Evolutionary conservation across 1,284 basidiomycete species (phyloP), one percentile per base, ranked within the genome.

Genomic region (Cryptococcus sp.): DNA sequence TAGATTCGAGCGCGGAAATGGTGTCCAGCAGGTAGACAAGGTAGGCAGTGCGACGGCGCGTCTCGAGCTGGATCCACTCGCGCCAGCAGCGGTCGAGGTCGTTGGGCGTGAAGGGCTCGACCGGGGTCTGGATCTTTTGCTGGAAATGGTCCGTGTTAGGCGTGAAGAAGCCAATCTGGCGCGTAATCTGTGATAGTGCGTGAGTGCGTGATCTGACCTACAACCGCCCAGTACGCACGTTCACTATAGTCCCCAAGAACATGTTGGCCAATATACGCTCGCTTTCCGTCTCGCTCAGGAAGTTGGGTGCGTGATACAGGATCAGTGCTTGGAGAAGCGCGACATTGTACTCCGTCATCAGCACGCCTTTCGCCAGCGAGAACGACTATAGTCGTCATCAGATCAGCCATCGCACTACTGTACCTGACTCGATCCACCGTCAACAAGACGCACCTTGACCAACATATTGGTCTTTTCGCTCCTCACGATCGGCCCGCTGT

Each of bases 11-110:
- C 3, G 74, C 70, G 3, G 75, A 77, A 39, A 79, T 63, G 1
- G 76, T 78, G 61, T 80, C 79, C 46, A 79, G 77, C 53, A 78
- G 70, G 58, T 77, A 79, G 16, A 80, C 69, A 12, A 79, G 64
- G 62, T 66, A 79, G 0, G 73, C 74, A 8, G 78, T 77, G 20
- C 78, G 70, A 6, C 70, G 67, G n/a, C 68, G 67, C 0, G 70
- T 77, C 60, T 80, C 79, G 36, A 74, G 70, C 46, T 71, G 69
- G 36, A 79, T 75, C 79, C 79, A 80, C 23, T 72, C 66, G 33
- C 69, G 64, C 79, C 79, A 80, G 18, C 64, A 62, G 5, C 61
- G 50, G 39, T 78, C 71, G 36, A 79, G 65, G 37, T 75, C 73
- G 28, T 66, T 66, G 0, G 68, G 60, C 16, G 71, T 70, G 48